Conservation (phyloP, 2,329 filamentous ascomycete genomes). For the Drechslerella stenobrocha region DNA sequence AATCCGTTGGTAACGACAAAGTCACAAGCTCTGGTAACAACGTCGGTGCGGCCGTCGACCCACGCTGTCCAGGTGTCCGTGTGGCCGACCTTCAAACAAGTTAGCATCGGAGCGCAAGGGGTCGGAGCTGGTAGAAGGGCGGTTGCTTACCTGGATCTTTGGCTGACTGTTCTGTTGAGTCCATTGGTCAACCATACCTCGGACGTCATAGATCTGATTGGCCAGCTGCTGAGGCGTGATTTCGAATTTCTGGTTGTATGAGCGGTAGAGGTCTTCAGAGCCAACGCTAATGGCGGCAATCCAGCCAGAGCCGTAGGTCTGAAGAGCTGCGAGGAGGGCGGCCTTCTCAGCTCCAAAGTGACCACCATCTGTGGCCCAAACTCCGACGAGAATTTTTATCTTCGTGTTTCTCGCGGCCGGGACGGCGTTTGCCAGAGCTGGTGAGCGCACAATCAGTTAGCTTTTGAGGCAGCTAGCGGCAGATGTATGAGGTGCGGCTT, state of each 20-base stretch:
- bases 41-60: constrained; percentile 64
- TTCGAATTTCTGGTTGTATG: not conserved
- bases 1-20: constrained; percentile 44
- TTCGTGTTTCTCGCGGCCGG: constrained; percentile 52
- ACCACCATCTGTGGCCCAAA: constrained; percentile 64
- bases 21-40: constrained; percentile 57
- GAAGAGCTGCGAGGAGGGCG: constrained; percentile 58
- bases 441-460: constrained; percentile 11
- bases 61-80: constrained; percentile 71
- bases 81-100: constrained; percentile 62
- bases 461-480: constrained; percentile 36
- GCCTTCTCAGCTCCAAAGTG: constrained; percentile 66
- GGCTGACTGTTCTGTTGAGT: constrained; percentile 7
- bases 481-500: constrained; percentile 9
- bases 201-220: constrained; percentile 56
- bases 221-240: constrained; percentile 26
- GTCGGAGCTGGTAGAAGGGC: not conserved
- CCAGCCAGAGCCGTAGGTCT: constrained; percentile 56
- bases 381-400: constrained; percentile 33
- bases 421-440: constrained; percentile 23
- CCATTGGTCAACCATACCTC: constrained; percentile 58
- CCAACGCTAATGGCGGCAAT: constrained; percentile 72
- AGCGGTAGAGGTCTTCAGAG: constrained; percentile 70
- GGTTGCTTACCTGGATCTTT: constrained; percentile 22
- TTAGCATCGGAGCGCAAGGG: constrained; percentile 53